Conservation (phyloP, 2,329 filamentous ascomycete species). For the Tolypocladium tundrense region DNA sequence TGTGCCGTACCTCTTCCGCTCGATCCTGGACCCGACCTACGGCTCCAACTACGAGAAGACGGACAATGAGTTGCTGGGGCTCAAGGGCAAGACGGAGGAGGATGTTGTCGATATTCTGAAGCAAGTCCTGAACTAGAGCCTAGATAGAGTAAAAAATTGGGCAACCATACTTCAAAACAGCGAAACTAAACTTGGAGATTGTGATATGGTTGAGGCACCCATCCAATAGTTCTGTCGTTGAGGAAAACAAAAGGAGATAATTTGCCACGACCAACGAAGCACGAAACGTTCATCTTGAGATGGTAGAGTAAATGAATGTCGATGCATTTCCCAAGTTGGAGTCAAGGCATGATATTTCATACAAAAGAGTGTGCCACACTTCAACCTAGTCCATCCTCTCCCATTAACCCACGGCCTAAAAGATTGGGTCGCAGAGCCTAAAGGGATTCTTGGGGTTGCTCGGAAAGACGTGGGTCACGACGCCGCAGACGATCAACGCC, state of each 20-base stretch:
- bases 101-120: constrained; percentile 24
- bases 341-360: neutral
- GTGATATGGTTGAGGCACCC: neutral
- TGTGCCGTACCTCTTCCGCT: constrained; percentile 18
- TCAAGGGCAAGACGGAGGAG: constrained; percentile 29
- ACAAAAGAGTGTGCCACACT: neutral
- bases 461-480: neutral
- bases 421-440: neutral
- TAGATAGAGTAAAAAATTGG: neutral
- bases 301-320: neutral
- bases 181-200: neutral
- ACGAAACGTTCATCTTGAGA: neutral
- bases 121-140: constrained; percentile 1
- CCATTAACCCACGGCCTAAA: neutral
- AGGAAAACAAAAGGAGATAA: neutral
- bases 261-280: neutral
- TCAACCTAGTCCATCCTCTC: neutral
- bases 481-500: neutral
- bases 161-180: neutral
- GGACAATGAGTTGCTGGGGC: constrained; percentile 34
- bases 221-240: neutral
- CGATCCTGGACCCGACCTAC: constrained; percentile 21
- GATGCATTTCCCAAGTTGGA: too few relatives aligned
- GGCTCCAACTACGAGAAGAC: constrained; percentile 22
- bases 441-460: neutral